phyloP scores from a whole-genome alignment of 805 yeast species.

The Pichia ethanolica region DNA sequence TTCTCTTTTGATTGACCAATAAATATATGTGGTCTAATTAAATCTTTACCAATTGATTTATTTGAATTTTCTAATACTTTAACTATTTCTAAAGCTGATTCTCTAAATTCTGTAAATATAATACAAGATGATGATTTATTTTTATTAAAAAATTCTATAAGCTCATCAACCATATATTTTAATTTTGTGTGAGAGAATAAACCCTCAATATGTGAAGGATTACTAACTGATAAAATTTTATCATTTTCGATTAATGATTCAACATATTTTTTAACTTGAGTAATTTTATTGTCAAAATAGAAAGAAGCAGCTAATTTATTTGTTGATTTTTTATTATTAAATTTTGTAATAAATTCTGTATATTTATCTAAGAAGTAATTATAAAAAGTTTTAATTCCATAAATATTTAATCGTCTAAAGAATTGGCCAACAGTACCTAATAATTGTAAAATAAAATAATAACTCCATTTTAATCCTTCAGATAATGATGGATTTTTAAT shows the following conservation, averaged over 20 bases:
- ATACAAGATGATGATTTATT: slow-evolving; percentile 62
- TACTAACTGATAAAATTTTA: slow-evolving; percentile 14
- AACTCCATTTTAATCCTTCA: slow-evolving; percentile 71
- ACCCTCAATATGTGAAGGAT: slow-evolving; percentile 21
- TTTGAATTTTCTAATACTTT: slow-evolving; percentile 45
- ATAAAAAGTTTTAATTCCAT: slow-evolving; percentile 76
- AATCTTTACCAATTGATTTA: slow-evolving; percentile 22
- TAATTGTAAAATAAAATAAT: slow-evolving; percentile 52
- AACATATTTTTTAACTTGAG: slow-evolving; percentile 36
- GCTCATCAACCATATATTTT: slow-evolving; percentile 47
- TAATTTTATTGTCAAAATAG: slow-evolving; percentile 45
- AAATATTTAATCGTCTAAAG: slow-evolving; percentile 60
- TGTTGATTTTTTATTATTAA: slow-evolving; percentile 48
- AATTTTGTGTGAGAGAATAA: slow-evolving; percentile 66
- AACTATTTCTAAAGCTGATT: slow-evolving; percentile 83
- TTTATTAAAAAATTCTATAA: slow-evolving; percentile 33
- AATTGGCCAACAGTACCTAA: slow-evolving; percentile 69
- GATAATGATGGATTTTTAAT: slow-evolving; percentile 45
- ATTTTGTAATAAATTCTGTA: slow-evolving; percentile 51
- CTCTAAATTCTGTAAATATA: slow-evolving; percentile 81
- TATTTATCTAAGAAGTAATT: slow-evolving; percentile 55
- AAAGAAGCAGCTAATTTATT: slow-evolving; percentile 58
- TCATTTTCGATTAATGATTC: slow-evolving; percentile 32
- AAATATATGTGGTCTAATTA: slow-evolving; percentile 69
- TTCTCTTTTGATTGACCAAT: slow-evolving; percentile 85